Conservation (phyloP, 1,284 basidiomycete genomes). For the Porogramme epimiltina region DNA sequence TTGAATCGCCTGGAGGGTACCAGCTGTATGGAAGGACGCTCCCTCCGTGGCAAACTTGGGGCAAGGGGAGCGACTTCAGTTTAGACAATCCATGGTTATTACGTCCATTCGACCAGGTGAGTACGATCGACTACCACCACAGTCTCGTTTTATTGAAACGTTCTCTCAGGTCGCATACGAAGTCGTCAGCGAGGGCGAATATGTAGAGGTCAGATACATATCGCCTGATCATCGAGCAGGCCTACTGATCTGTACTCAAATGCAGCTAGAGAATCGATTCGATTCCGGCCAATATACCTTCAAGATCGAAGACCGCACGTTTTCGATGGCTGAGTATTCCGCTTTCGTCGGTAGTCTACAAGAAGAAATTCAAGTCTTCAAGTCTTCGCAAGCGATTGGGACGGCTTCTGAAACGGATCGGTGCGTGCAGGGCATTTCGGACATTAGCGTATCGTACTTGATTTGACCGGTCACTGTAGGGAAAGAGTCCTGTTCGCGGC, state of each 20-base stretch:
- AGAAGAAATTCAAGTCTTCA: slow-evolving; percentile 47
- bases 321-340: slow-evolving; percentile 57
- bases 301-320: slow-evolving; percentile 51
- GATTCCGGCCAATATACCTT: slow-evolving; percentile 64
- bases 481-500: slow-evolving; percentile 18
- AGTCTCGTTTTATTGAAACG: too few relatives aligned
- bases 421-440: too few relatives aligned
- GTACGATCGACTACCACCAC: too few relatives aligned
- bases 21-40: slow-evolving; percentile 62
- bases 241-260: background rate
- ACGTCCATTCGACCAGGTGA: slow-evolving; percentile 65
- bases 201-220: slow-evolving; percentile 41
- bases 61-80: slow-evolving; percentile 49
- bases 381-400: slow-evolving; percentile 38
- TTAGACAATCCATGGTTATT: slow-evolving; percentile 61
- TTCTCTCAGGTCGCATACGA: slow-evolving; percentile 56
- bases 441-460: too few relatives aligned
- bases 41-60: slow-evolving; percentile 66
- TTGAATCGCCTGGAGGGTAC: slow-evolving; percentile 68
- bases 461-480: slow-evolving; percentile 5
- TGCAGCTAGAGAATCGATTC: slow-evolving; percentile 56
- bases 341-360: slow-evolving; percentile 45
- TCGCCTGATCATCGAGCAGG: background rate
- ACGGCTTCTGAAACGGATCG: too few relatives aligned
- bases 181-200: slow-evolving; percentile 46